A percentile compares a stretch with the other conserved stretches of the same genome.
These are phyloP conservation scores for Fonsecaea multimorphosa DNA, from an alignment of 2,329 filamentous ascomycete genomes.

Conservation along the genomic window DNA sequence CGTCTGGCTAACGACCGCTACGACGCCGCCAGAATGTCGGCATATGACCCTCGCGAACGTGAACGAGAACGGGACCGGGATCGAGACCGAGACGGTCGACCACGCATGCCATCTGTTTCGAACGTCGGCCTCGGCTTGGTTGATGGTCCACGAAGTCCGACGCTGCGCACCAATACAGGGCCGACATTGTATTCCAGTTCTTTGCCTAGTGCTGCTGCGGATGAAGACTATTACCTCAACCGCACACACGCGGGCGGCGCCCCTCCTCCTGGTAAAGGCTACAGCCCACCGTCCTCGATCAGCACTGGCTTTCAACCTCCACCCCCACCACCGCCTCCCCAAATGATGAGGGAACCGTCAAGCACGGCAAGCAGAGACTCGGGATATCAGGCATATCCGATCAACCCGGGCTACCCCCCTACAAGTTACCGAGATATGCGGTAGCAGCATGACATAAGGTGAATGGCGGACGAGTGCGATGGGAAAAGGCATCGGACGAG, in stretches of 20 bases:
- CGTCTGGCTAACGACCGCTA: conserved; percentile 35
- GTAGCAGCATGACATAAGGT: background rate
- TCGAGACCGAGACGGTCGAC: conserved; percentile 29
- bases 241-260: conserved; percentile 14
- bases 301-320: conserved; percentile 34
- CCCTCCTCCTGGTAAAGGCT: conserved; percentile 13
- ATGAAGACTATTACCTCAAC: conserved; percentile 37
- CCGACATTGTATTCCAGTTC: conserved; percentile 11
- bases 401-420: conserved; percentile 30
- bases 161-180: conserved; percentile 4
- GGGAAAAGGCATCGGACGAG: background rate
- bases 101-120: conserved; percentile 33
- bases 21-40: conserved; percentile 35
- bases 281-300: conserved; percentile 24
- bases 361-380: conserved; percentile 19
- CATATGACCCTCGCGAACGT: conserved; percentile 34
- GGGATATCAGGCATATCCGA: conserved; percentile 26
- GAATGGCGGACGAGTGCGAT: background rate
- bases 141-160: conserved; percentile 21
- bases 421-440: conserved; percentile 32
- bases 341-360: conserved; percentile 17
- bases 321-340: conserved; percentile 7
- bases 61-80: conserved; percentile 35
- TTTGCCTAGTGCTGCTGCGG: conserved; percentile 9
- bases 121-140: conserved; percentile 22